Evolutionary conservation across 305 asterid genomes (phyloP).

Genomic region (Solanum aculeatissimum): DNA sequence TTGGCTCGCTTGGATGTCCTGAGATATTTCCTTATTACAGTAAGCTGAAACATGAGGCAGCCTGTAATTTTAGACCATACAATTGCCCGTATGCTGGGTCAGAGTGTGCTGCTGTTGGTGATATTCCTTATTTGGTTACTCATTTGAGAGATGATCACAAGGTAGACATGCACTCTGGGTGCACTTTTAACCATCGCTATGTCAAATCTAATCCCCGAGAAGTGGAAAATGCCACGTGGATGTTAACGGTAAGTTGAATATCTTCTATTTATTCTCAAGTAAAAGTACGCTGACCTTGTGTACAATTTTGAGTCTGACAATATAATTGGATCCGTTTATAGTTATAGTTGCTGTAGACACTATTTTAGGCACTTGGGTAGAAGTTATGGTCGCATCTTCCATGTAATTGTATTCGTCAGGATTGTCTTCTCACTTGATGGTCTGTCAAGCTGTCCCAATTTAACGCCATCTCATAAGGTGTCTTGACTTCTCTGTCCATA

Average conservation of each 20-base stretch:
- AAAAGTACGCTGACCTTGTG: background rate
- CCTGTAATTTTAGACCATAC: conserved; percentile 81
- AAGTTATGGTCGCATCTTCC: background rate
- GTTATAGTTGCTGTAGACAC: background rate
- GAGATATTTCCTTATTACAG: conserved; percentile 85
- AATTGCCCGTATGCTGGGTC: conserved; percentile 91
- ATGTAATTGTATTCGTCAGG: background rate
- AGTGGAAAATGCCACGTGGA: conserved; percentile 93
- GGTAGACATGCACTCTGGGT: conserved; percentile 85
- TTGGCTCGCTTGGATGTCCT: conserved; percentile 63
- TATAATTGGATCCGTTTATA: background rate
- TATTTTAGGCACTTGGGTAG: background rate
- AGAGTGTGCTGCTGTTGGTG: conserved; percentile 73
- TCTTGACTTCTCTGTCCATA: background rate
- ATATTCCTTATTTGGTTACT: conserved; percentile 53
- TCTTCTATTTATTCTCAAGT: background rate
- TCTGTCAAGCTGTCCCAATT: background rate
- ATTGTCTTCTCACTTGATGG: background rate
- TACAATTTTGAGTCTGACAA: background rate
- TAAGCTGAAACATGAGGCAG: conserved; percentile 71
- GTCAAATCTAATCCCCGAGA: conserved; percentile 89
- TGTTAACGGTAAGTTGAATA: conserved; percentile 70
- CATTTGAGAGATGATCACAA: conserved; percentile 86
- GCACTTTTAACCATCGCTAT: conserved; percentile 89
- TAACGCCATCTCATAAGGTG: background rate